These are phyloP conservation scores for Ophiognomonia clavigignenti-juglandacearum DNA, from an alignment of 2,329 filamentous ascomycete genomes.

Conservation along the genomic window DNA sequence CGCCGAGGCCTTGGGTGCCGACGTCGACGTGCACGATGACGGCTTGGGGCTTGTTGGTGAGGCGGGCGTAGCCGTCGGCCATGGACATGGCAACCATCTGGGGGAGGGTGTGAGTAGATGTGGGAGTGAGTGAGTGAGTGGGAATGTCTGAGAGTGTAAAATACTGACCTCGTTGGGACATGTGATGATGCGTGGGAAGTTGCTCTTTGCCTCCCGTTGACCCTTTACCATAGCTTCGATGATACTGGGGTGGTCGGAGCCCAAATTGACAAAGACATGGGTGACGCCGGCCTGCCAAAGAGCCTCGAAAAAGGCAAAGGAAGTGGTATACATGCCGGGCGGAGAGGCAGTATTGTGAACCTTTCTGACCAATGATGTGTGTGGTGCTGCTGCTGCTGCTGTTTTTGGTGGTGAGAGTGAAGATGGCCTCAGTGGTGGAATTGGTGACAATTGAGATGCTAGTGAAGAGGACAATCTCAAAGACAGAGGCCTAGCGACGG, in stretches of 20 bases:
- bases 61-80: conserved; percentile 67
- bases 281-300: conserved; percentile 65
- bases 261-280: conserved; percentile 56
- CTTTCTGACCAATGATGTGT: background rate
- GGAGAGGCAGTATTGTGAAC: conserved; percentile 6
- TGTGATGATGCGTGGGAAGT: conserved; percentile 65
- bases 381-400: no score
- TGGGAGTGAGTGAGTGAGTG: background rate
- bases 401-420: background rate
- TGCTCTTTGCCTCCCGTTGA: conserved; percentile 55
- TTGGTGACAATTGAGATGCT: no score
- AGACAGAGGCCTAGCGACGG: background rate
- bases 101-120: background rate
- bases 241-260: conserved; percentile 63
- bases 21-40: conserved; percentile 74
- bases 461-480: background rate
- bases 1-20: conserved; percentile 67
- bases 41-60: conserved; percentile 62
- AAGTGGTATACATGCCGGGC: conserved; percentile 61
- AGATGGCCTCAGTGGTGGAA: background rate
- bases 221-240: conserved; percentile 73
- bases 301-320: conserved; percentile 78
- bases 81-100: conserved; percentile 73
- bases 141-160: background rate
- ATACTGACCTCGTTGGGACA: conserved; percentile 63